Evolutionary conservation across 2,329 filamentous ascomycete species (phyloP).

Genomic region (Xylaria multiplex): DNA sequence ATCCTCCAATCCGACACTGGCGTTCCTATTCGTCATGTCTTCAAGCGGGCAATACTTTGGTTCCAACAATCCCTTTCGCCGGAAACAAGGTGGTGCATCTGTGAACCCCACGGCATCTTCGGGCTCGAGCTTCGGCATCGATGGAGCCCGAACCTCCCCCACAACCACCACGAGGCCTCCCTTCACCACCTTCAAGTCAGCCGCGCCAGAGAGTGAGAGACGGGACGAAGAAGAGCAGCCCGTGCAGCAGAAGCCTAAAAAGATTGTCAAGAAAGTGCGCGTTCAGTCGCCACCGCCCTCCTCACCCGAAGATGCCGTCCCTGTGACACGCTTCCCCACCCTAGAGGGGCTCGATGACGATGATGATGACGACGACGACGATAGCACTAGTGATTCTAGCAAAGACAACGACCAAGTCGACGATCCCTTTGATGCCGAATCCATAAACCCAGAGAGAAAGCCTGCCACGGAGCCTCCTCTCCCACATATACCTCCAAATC

Average conservation of each 20-base stretch:
- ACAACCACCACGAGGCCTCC: constrained; percentile 39
- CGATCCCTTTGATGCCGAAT: constrained; percentile 43
- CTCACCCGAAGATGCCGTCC: constrained; percentile 63
- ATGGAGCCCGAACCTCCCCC: constrained; percentile 30
- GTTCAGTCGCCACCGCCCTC: constrained; percentile 71
- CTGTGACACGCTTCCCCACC: constrained; percentile 43
- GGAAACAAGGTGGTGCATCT: constrained; percentile 48
- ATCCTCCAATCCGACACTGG: constrained; percentile 16
- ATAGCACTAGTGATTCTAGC: constrained; percentile 43
- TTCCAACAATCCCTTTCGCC: constrained; percentile 65
- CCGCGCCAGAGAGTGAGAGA: constrained; percentile 49
- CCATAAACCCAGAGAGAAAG: constrained; percentile 30
- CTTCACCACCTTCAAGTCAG: constrained; percentile 49
- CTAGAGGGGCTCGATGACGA: constrained; percentile 42
- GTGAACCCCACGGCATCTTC: constrained; percentile 36
- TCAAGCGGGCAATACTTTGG: constrained; percentile 51
- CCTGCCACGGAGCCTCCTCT: constrained; percentile 39
- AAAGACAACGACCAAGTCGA: constrained; percentile 43
- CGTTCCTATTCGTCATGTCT: constrained; percentile 47
- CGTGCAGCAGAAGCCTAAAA: constrained; percentile 52
- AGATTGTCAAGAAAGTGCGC: constrained; percentile 73
- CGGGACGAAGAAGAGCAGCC: constrained; percentile 46
- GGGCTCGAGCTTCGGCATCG: constrained; percentile 35
- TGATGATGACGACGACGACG: constrained; percentile 39
- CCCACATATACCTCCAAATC: constrained; percentile 56